phyloP scores from a whole-genome alignment of 148 eudicot genomes.

The Nyssa sinensis region DNA sequence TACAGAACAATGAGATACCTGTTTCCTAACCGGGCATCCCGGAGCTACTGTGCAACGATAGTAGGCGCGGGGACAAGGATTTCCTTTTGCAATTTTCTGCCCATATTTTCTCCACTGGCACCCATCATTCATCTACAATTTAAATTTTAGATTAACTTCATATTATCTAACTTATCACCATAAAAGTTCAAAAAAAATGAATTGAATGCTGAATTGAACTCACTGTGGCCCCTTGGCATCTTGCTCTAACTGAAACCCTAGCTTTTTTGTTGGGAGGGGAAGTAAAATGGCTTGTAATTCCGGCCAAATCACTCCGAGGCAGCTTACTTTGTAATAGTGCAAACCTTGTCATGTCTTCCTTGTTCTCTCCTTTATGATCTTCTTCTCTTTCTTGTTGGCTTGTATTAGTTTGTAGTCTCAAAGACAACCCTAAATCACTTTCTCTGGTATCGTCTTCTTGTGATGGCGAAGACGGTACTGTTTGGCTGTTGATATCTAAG shows the following conservation, averaged over 20 bases:
- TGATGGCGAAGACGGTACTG: slow-evolving; percentile 17
- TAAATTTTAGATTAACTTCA: slow-evolving; percentile 7
- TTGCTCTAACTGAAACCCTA: slow-evolving; percentile 67
- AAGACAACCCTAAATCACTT: slow-evolving; percentile 47
- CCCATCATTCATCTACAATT: slow-evolving; percentile 58
- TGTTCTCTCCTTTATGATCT: slow-evolving; percentile 19
- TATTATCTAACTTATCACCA: not conserved
- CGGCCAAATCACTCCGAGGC: slow-evolving; percentile 19
- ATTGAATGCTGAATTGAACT: slow-evolving; percentile 20
- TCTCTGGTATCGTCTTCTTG: slow-evolving; percentile 25
- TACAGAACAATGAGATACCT: no score
- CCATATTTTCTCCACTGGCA: slow-evolving; percentile 74
- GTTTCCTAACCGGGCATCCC: slow-evolving; percentile 59
- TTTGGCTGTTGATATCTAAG: slow-evolving; percentile 8
- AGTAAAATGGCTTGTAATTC: slow-evolving; percentile 31
- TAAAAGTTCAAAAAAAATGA: not conserved
- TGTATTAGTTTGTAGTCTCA: slow-evolving; percentile 28
- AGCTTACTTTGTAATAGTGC: slow-evolving; percentile 21
- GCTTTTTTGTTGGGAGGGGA: slow-evolving; percentile 48
- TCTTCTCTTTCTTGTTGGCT: slow-evolving; percentile 16
- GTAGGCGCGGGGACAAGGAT: slow-evolving; percentile 62
- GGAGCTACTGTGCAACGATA: slow-evolving; percentile 65
- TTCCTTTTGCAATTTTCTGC: slow-evolving; percentile 57
- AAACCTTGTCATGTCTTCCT: slow-evolving; percentile 9
- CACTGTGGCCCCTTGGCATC: slow-evolving; percentile 60